phyloP scores from a whole-genome alignment of 139 green algal genomes.

The Tetratostichococcus sp. region DNA sequence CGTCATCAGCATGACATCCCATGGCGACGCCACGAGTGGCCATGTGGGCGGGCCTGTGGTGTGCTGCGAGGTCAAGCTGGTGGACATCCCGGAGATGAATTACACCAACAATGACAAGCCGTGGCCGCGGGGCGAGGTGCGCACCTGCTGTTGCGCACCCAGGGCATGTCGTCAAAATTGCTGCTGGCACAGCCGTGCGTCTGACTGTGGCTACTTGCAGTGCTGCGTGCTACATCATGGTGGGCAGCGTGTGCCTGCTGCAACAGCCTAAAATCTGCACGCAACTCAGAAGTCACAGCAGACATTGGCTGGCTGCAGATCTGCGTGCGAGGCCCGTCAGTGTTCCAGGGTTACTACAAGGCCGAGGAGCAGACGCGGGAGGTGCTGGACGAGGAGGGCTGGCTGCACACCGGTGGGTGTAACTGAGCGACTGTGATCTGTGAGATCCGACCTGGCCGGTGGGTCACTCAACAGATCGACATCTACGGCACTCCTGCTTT shows the following conservation, averaged over 20 bases:
- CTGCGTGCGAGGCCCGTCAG: slow-evolving; percentile 82
- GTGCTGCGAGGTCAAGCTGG: slow-evolving; percentile 85
- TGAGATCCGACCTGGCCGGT: too few species aligned
- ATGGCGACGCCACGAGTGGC: slow-evolving; percentile 50
- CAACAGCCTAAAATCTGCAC: too few species aligned
- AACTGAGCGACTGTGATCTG: too few species aligned
- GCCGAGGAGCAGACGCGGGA: slow-evolving; percentile 70
- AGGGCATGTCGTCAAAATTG: too few species aligned
- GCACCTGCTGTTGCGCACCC: background rate
- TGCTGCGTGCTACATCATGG: too few species aligned
- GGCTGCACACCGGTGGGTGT: slow-evolving; percentile 83
- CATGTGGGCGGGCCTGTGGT: slow-evolving; percentile 84
- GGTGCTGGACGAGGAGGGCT: slow-evolving; percentile 83
- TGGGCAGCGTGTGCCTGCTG: too few species aligned
- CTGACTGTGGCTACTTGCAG: too few species aligned
- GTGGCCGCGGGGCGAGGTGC: slow-evolving; percentile 64
- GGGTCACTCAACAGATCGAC: too few species aligned
- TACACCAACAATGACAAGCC: slow-evolving; percentile 81
- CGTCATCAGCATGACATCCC: slow-evolving; percentile 68
- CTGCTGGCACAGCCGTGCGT: too few species aligned
- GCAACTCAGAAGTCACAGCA: background rate
- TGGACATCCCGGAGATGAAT: slow-evolving; percentile 94
- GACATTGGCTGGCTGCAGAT: slow-evolving; percentile 50
- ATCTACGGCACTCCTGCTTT: too few species aligned
- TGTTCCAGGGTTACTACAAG: slow-evolving; percentile 91